Conservation (phyloP, 495 filamentous ascomycete species). For the Aspergillus panamensis region DNA sequence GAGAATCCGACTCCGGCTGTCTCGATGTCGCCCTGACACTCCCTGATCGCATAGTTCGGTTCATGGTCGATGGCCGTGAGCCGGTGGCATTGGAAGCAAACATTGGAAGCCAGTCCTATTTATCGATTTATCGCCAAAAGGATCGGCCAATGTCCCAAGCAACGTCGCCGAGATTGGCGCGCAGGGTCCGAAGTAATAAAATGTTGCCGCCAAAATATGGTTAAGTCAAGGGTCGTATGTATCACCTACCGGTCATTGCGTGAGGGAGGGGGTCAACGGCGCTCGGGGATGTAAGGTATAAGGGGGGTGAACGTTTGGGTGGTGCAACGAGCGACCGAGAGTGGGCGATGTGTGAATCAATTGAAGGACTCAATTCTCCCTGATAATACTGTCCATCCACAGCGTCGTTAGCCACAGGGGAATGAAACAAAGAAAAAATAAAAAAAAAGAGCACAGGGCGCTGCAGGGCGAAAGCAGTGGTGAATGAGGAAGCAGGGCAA, state of each 20-base stretch:
- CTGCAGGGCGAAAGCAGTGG: not conserved
- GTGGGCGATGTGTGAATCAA: conserved; percentile 9
- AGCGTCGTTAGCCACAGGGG: not conserved
- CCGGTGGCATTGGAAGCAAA: conserved; percentile 8
- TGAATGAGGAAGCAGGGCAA: conserved; percentile 10
- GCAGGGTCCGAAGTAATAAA: not conserved
- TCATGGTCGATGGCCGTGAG: conserved; percentile 7
- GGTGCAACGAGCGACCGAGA: not conserved
- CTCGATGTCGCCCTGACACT: conserved; percentile 36
- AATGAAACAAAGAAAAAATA: no score
- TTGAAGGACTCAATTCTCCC: conserved; percentile 3
- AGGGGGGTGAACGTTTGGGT: conserved; percentile 4
- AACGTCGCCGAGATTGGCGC: not conserved
- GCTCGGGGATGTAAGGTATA: conserved; percentile 6
- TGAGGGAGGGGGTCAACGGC: conserved; percentile 9
- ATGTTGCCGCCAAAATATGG: not conserved
- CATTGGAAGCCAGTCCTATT: not conserved
- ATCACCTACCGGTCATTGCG: conserved; percentile 21
- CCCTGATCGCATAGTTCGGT: conserved; percentile 17
- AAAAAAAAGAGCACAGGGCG: not conserved
- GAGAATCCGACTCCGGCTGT: conserved; percentile 28
- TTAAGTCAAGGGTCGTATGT: conserved; percentile 12
- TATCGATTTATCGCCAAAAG: not conserved
- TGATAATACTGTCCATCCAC: not conserved
- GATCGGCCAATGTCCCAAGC: not conserved